Evolutionary conservation across 176 grass and related monocot genomes (phyloP).

Genomic region (Guadua angustifolia): DNA sequence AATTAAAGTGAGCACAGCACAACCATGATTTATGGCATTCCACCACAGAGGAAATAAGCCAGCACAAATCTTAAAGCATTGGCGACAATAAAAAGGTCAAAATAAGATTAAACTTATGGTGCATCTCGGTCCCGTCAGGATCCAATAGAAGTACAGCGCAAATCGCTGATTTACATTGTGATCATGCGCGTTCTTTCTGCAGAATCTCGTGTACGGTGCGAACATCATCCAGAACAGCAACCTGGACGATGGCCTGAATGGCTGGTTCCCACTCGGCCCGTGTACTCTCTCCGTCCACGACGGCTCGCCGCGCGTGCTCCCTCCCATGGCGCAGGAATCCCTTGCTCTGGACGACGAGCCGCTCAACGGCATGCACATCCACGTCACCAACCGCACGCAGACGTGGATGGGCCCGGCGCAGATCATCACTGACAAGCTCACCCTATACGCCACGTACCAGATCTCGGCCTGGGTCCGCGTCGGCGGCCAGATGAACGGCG

Average conservation of each 20-base stretch:
- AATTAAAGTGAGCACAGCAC: neutral
- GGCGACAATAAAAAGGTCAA: neutral
- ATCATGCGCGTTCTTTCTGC: neutral
- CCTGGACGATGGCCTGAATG: conserved; percentile 63
- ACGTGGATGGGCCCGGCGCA: conserved; percentile 87
- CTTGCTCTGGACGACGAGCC: conserved; percentile 56
- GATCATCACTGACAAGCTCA: conserved; percentile 72
- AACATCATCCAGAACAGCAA: conserved; percentile 83
- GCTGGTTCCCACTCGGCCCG: conserved; percentile 67
- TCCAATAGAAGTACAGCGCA: neutral
- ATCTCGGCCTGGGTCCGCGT: conserved; percentile 82
- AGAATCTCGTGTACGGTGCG: conserved; percentile 74
- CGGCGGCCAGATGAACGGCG: conserved; percentile 29
- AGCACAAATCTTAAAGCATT: neutral
- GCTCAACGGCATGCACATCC: conserved; percentile 76
- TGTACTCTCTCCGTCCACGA: conserved; percentile 58
- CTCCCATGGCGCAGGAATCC: conserved; percentile 68
- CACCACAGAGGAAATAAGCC: neutral
- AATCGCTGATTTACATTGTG: neutral
- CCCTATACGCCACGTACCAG: conserved; percentile 74
- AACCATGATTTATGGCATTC: neutral
- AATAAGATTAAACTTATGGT: neutral
- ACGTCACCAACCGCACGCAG: conserved; percentile 71
- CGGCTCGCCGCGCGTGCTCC: conserved; percentile 67
- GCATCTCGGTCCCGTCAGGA: neutral